Percentiles rank a stretch among this genome's conserved stretches.
phyloP scores from a whole-genome alignment of 2,329 filamentous ascomycete genomes.

The Neurospora crassa region DNA sequence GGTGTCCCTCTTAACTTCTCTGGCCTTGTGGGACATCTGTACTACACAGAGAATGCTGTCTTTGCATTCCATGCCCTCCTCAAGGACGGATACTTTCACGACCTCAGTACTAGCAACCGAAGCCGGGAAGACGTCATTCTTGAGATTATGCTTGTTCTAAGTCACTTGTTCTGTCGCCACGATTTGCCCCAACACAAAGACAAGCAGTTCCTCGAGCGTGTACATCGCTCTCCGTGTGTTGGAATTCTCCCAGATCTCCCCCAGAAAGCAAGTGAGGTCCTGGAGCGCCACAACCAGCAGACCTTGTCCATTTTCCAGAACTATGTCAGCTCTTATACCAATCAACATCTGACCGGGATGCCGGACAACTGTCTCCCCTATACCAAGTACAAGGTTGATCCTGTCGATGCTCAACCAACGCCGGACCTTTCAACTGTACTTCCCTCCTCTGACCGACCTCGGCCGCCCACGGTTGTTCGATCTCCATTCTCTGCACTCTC shows the following conservation, averaged over 20 bases:
- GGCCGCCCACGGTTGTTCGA: conserved; percentile 38
- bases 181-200: conserved; percentile 36
- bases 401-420: conserved; percentile 15
- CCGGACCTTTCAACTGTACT: conserved; percentile 11
- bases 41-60: conserved; percentile 65
- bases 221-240: conserved; percentile 49
- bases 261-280: conserved; percentile 40
- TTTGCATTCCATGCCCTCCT: conserved; percentile 71
- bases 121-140: conserved; percentile 38
- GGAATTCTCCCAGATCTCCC: conserved; percentile 59
- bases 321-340: conserved; percentile 60
- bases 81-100: conserved; percentile 57
- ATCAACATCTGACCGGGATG: conserved; percentile 45
- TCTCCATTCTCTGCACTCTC: conserved; percentile 67
- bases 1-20: conserved; percentile 66
- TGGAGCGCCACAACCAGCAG: conserved; percentile 53
- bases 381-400: conserved; percentile 38
- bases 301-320: conserved; percentile 56
- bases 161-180: conserved; percentile 59
- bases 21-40: conserved; percentile 59
- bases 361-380: conserved; percentile 50
- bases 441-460: conserved; percentile 11
- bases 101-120: conserved; percentile 49
- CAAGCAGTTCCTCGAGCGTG: conserved; percentile 34
- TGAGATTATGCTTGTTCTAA: conserved; percentile 58